Conservation (phyloP, 257 asterid genomes). For the Nicotiana benthamiana region DNA sequence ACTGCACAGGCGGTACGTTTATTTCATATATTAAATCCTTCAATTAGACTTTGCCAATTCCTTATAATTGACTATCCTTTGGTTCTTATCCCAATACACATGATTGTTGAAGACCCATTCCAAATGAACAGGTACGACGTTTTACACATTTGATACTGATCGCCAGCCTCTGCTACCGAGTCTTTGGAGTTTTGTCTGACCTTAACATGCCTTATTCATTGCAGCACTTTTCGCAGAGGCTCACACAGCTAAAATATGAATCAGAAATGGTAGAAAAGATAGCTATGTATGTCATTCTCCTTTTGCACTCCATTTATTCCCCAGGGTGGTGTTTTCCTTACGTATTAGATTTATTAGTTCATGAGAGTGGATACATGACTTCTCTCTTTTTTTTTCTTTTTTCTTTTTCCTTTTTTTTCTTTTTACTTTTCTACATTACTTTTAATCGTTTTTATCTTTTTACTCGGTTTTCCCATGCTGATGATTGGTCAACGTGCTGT, state of each 20-base stretch:
- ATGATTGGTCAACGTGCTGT: slow-evolving; percentile 17
- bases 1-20: slow-evolving; percentile 43
- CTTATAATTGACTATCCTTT: background rate
- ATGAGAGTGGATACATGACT: background rate
- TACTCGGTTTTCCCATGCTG: background rate
- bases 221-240: slow-evolving; percentile 38
- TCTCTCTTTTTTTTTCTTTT: slow-evolving; percentile 14
- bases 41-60: background rate
- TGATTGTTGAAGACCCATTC: slow-evolving; percentile 36
- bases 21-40: background rate
- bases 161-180: background rate
- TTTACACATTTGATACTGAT: background rate
- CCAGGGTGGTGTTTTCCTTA: background rate
- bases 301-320: background rate
- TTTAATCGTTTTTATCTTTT: background rate
- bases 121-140: slow-evolving; percentile 36
- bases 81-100: background rate
- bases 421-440: background rate
- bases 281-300: slow-evolving; percentile 30
- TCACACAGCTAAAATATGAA: slow-evolving; percentile 47
- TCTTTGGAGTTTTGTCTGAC: background rate
- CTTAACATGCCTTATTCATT: slow-evolving; percentile 5
- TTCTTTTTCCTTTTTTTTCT: slow-evolving; percentile 5
- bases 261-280: slow-evolving; percentile 49
- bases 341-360: background rate